Conservation (phyloP, 2,329 filamentous ascomycete genomes). For the Diaporthe sp. region DNA sequence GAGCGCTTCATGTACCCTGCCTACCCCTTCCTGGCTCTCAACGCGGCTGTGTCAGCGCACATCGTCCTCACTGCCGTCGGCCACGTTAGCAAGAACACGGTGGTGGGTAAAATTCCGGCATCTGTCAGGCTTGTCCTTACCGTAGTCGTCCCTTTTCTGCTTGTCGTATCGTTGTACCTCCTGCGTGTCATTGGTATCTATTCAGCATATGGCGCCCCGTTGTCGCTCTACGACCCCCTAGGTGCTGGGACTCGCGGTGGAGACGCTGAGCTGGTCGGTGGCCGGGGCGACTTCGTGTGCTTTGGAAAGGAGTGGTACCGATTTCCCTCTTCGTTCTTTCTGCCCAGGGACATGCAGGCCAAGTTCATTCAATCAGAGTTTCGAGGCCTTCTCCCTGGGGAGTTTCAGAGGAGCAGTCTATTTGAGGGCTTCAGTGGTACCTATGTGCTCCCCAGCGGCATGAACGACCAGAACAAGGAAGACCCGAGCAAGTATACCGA, state of each 20-base stretch:
- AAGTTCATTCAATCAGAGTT: slow-evolving; percentile 96
- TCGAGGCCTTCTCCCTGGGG: slow-evolving; percentile 87
- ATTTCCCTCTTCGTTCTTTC: slow-evolving; percentile 92
- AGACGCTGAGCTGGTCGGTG: slow-evolving; percentile 61
- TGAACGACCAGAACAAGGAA: slow-evolving; percentile 94
- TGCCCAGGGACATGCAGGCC: slow-evolving; percentile 85
- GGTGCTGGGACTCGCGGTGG: slow-evolving; percentile 64
- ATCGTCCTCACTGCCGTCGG: slow-evolving; percentile 83
- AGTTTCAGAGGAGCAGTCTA: slow-evolving; percentile 82
- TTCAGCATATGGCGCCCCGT: slow-evolving; percentile 85
- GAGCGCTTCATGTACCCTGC: slow-evolving; percentile 98
- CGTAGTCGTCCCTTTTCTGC: slow-evolving; percentile 69
- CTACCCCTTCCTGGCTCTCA: slow-evolving; percentile 91
- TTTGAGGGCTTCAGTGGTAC: slow-evolving; percentile 86
- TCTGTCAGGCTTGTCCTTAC: slow-evolving; percentile 80
- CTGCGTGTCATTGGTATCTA: slow-evolving; percentile 80
- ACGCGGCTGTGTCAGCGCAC: slow-evolving; percentile 88
- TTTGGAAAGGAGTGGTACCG: slow-evolving; percentile 99
- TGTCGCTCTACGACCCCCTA: slow-evolving; percentile 78
- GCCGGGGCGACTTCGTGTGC: slow-evolving; percentile 80
- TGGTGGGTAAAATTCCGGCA: slow-evolving; percentile 80
- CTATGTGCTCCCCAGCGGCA: slow-evolving; percentile 83
- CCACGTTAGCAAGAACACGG: slow-evolving; percentile 74
- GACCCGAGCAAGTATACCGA: slow-evolving; percentile 90
- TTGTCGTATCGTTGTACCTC: slow-evolving; percentile 32